A percentile compares a stretch with the other conserved stretches of the same genome.
phyloP scores from a whole-genome alignment of 768 basidiomycete species.

The Auriscalpium vulgare region DNA sequence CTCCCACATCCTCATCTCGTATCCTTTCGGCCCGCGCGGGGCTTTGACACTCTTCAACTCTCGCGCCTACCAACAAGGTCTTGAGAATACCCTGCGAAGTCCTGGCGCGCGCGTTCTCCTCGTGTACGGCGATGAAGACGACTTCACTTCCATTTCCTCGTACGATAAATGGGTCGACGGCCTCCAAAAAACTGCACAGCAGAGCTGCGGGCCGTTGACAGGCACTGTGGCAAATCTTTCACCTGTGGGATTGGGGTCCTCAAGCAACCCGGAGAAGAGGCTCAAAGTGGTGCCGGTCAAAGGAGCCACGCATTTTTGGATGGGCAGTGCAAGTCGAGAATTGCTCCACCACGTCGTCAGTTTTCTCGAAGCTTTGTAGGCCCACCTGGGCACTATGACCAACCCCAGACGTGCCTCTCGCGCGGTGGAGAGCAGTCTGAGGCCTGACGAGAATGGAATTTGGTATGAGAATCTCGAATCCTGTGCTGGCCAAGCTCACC shows the following conservation, averaged over 20 bases:
- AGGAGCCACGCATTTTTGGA: conserved; percentile 15
- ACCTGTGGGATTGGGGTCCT: background rate
- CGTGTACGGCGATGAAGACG: conserved; percentile 60
- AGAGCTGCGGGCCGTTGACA: background rate
- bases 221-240: background rate
- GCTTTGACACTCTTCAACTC: conserved; percentile 65
- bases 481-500: too few species aligned
- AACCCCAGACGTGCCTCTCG: too few species aligned
- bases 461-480: too few species aligned
- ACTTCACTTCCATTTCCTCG: conserved; percentile 51
- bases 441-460: too few species aligned
- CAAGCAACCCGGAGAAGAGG: background rate
- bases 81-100: conserved; percentile 43
- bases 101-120: conserved; percentile 46
- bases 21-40: conserved; percentile 61
- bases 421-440: too few species aligned
- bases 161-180: conserved; percentile 50
- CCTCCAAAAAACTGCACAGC: conserved; percentile 20
- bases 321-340: conserved; percentile 7
- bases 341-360: conserved; percentile 9
- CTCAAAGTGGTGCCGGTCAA: conserved; percentile 11
- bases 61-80: conserved; percentile 40
- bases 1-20: conserved; percentile 65
- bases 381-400: background rate
- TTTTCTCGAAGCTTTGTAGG: conserved; percentile 1